Evolutionary conservation across 1,284 basidiomycete species (phyloP).

Genomic region (Ganoderma resinaceum): DNA sequence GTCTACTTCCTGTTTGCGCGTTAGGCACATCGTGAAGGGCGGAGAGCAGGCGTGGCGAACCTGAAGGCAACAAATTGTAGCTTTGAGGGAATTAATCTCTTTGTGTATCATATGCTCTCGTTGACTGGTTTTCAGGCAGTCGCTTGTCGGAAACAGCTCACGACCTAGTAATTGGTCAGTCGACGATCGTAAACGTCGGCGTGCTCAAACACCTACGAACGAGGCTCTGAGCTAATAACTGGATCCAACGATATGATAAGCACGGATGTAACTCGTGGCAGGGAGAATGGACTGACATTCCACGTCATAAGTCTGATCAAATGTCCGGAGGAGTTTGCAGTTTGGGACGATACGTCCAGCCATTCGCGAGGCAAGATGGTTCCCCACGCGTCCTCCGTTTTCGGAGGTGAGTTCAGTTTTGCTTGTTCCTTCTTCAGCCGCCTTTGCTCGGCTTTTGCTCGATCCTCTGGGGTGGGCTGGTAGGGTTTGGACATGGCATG

Average conservation of each 20-base stretch:
- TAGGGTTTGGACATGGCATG: constrained; percentile 30
- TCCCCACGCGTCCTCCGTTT: constrained; percentile 36
- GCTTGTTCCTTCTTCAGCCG: constrained; percentile 52
- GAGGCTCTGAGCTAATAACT: constrained; percentile 81
- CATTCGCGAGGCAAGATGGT: constrained; percentile 59
- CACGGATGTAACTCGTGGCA: too few relatives aligned
- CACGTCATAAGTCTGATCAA: constrained; percentile 71
- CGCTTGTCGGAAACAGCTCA: constrained; percentile 84
- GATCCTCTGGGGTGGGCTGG: constrained; percentile 58
- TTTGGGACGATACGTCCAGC: constrained; percentile 47
- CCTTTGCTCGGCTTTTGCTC: constrained; percentile 60
- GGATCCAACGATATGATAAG: constrained; percentile 5
- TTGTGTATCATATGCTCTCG: constrained; percentile 78
- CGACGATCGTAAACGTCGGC: neutral
- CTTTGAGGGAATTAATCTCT: constrained; percentile 71
- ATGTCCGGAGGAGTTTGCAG: constrained; percentile 23
- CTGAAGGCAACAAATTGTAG: constrained; percentile 87
- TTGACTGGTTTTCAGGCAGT: constrained; percentile 78
- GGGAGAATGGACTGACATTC: constrained; percentile 65
- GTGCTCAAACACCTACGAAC: constrained; percentile 65
- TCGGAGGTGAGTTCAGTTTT: constrained; percentile 22
- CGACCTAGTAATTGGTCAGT: constrained; percentile 60
- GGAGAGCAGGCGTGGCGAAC: constrained; percentile 37
- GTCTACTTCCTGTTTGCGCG: constrained; percentile 71
- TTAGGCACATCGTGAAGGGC: neutral